A percentile compares a stretch with the other conserved stretches of the same genome.
Conservation (phyloP, 257 asterid genomes). For the Nicotiana paniculata region DNA sequence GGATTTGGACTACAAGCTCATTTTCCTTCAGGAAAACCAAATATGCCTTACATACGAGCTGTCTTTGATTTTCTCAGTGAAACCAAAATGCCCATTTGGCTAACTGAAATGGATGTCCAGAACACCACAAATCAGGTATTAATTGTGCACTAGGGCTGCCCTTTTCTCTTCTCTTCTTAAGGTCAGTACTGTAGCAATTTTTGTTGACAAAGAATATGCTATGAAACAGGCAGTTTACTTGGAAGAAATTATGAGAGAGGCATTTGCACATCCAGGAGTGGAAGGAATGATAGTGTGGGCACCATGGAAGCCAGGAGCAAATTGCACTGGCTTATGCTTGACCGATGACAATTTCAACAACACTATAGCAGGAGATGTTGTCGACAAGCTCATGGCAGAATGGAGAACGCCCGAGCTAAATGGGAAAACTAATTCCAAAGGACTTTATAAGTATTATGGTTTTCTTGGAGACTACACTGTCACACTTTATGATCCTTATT, state of each 20-base stretch:
- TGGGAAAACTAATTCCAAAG: neutral
- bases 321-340: constrained; percentile 66
- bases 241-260: constrained; percentile 46
- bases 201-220: neutral
- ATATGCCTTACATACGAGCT: constrained; percentile 2
- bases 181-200: neutral
- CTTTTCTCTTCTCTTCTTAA: neutral
- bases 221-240: constrained; percentile 35
- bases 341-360: constrained; percentile 43
- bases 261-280: constrained; percentile 44
- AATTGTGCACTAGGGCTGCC: too few species aligned
- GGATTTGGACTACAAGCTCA: constrained; percentile 72
- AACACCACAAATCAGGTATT: constrained; percentile 16
- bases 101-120: constrained; percentile 29
- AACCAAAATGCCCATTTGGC: constrained; percentile 35
- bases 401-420: constrained; percentile 19
- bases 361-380: constrained; percentile 24
- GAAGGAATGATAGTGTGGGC: constrained; percentile 51
- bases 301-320: constrained; percentile 23
- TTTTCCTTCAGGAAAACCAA: neutral
- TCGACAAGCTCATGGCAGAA: constrained; percentile 39
- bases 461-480: constrained; percentile 5
- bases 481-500: neutral
- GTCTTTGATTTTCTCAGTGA: constrained; percentile 9
- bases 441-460: neutral